These are phyloP conservation scores for Onygenales sp. DNA, from an alignment of 2,329 filamentous ascomycete genomes.

Conservation along the genomic window DNA sequence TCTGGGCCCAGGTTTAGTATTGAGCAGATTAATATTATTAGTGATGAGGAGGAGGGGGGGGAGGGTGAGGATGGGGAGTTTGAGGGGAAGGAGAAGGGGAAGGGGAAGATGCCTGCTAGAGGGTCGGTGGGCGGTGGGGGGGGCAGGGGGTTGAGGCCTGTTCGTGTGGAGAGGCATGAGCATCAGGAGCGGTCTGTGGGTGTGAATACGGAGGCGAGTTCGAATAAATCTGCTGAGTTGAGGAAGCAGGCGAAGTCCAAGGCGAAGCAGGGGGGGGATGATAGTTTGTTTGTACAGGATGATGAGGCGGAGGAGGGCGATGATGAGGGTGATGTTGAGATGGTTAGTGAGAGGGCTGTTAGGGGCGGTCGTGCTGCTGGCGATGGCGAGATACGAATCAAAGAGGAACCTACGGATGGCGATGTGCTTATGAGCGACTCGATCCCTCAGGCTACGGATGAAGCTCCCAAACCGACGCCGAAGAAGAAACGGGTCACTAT, in stretches of 20 bases:
- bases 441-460: constrained; percentile 20
- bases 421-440: constrained; percentile 30
- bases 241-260: constrained; percentile 26
- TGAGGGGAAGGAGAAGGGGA: constrained; percentile 17
- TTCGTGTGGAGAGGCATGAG: constrained; percentile 47
- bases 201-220: constrained; percentile 45
- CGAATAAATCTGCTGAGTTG: constrained; percentile 34
- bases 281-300: constrained; percentile 25
- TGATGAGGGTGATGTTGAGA: constrained; percentile 22
- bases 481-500: constrained; percentile 15
- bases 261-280: constrained; percentile 16
- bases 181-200: constrained; percentile 46
- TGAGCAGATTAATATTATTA: constrained; percentile 48
- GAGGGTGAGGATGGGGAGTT: constrained; percentile 35
- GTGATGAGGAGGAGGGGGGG: constrained; percentile 39
- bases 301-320: constrained; percentile 21
- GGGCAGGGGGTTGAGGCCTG: constrained; percentile 35
- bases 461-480: constrained; percentile 6
- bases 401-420: constrained; percentile 45
- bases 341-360: constrained; percentile 34
- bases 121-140: constrained; percentile 12
- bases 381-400: constrained; percentile 33
- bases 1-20: constrained; percentile 43
- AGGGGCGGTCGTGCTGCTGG: constrained; percentile 33
- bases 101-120: constrained; percentile 25